These are phyloP conservation scores for Fusarium buxicola DNA, from an alignment of 2,329 filamentous ascomycete genomes.

Conservation along the genomic window DNA sequence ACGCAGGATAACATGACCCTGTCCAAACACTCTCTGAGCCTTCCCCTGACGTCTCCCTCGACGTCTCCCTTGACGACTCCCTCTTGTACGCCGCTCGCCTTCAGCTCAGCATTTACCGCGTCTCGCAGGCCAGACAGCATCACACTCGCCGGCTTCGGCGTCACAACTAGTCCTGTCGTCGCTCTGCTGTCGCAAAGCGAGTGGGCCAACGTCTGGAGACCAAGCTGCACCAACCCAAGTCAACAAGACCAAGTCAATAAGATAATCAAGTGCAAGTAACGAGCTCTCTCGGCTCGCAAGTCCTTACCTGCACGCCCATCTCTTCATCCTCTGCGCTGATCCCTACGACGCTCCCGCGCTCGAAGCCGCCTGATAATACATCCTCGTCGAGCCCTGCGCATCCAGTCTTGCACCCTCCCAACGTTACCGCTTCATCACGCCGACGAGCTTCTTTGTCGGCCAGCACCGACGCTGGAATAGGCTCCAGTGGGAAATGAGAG, in stretches of 20 bases:
- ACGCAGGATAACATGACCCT: slow-evolving; percentile 66
- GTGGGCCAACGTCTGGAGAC: slow-evolving; percentile 60
- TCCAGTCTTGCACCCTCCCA: slow-evolving; percentile 55
- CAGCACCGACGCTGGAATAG: slow-evolving; percentile 58
- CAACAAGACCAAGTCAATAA: too few relatives aligned
- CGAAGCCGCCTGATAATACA: slow-evolving; percentile 61
- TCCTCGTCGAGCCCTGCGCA: slow-evolving; percentile 62
- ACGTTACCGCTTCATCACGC: slow-evolving; percentile 45
- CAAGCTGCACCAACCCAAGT: slow-evolving; percentile 51
- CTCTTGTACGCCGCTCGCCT: slow-evolving; percentile 20
- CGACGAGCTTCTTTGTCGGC: slow-evolving; percentile 54
- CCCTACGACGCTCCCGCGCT: slow-evolving; percentile 64
- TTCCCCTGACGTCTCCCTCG: slow-evolving; percentile 30
- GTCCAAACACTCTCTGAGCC: slow-evolving; percentile 57
- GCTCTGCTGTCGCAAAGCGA: slow-evolving; percentile 49
- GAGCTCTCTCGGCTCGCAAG: neutral
- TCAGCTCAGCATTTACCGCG: slow-evolving; percentile 54
- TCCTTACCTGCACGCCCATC: slow-evolving; percentile 60
- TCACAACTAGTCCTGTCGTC: slow-evolving; percentile 58
- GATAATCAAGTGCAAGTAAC: too few relatives aligned
- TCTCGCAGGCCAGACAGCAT: slow-evolving; percentile 57
- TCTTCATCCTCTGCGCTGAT: slow-evolving; percentile 64
- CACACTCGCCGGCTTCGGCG: slow-evolving; percentile 57
- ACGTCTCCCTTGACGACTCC: too few relatives aligned
- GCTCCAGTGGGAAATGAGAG: slow-evolving; percentile 58